Percentiles rank a stretch among this genome's conserved stretches.
These are phyloP conservation scores for Fusarium secorum DNA, from an alignment of 2,329 filamentous ascomycete genomes.

Conservation along the genomic window DNA sequence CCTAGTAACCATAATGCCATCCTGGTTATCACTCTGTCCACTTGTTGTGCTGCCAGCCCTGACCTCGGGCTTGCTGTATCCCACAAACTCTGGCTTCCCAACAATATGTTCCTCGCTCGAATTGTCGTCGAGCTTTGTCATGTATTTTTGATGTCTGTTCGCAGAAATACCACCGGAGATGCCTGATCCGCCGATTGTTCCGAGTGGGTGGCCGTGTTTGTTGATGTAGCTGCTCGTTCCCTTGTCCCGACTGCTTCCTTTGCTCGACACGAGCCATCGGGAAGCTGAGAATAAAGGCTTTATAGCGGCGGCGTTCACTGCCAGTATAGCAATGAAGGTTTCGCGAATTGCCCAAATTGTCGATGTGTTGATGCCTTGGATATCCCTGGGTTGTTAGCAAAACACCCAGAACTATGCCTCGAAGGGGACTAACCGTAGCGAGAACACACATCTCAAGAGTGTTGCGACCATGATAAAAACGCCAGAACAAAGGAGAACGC, in stretches of 20 bases:
- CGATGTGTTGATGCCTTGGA: conserved; percentile 49
- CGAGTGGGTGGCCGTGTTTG: conserved; percentile 38
- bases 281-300: conserved; percentile 50
- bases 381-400: conserved; percentile 33
- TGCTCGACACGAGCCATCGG: conserved; percentile 47
- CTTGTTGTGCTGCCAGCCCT: conserved; percentile 35
- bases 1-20: conserved; percentile 39
- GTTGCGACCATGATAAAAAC: conserved; percentile 55
- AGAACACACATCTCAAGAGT: conserved; percentile 52
- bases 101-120: conserved; percentile 47
- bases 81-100: conserved; percentile 26
- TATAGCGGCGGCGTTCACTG: conserved; percentile 52
- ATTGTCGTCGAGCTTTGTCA: conserved; percentile 41
- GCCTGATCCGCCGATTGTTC: conserved; percentile 39
- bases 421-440: conserved; percentile 34
- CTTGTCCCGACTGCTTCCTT: conserved; percentile 42
- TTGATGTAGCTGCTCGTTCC: conserved; percentile 38
- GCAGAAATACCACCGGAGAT: conserved; percentile 7
- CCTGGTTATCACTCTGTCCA: conserved; percentile 18
- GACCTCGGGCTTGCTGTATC: conserved; percentile 32
- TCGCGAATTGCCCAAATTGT: conserved; percentile 56
- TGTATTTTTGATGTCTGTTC: conserved; percentile 30
- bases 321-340: conserved; percentile 54
- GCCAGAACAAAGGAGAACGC: conserved; percentile 52
- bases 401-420: fast-evolving